Conservation (phyloP, 2,329 filamentous ascomycete genomes). For the Cordyceps pruinosa region DNA sequence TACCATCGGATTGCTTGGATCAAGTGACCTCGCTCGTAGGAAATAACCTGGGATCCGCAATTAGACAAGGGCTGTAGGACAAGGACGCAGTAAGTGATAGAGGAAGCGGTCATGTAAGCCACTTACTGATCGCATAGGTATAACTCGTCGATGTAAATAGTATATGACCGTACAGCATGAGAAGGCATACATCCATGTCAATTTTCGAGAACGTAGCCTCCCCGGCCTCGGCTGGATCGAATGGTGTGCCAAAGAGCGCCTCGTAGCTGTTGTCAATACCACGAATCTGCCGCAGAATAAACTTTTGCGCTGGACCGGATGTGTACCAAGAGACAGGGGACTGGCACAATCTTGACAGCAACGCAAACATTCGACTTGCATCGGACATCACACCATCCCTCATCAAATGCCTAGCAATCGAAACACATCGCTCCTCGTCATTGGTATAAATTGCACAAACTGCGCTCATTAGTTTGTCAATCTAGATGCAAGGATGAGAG, state of each 20-base stretch:
- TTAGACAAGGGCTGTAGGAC: no score
- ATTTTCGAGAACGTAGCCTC: background rate
- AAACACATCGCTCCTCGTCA: slow-evolving; percentile 68
- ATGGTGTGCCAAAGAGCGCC: slow-evolving; percentile 20
- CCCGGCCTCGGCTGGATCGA: slow-evolving; percentile 8
- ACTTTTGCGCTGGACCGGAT: slow-evolving; percentile 79
- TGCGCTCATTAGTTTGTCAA: slow-evolving; percentile 24
- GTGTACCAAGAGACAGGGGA: slow-evolving; percentile 70
- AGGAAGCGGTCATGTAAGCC: no score
- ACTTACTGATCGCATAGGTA: slow-evolving; percentile 66
- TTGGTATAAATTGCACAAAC: slow-evolving; percentile 76
- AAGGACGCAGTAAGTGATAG: no score
- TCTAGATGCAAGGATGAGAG: slow-evolving; percentile 18
- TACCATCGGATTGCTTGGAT: slow-evolving; percentile 69
- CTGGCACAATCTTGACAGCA: slow-evolving; percentile 69
- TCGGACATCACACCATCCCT: slow-evolving; percentile 75
- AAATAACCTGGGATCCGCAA: slow-evolving; percentile 59
- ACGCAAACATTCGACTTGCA: slow-evolving; percentile 74
- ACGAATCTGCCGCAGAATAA: slow-evolving; percentile 85
- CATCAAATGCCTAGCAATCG: slow-evolving; percentile 76
- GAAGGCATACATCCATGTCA: slow-evolving; percentile 67
- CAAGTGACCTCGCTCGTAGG: slow-evolving; percentile 66
- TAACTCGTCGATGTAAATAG: slow-evolving; percentile 79
- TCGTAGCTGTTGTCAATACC: slow-evolving; percentile 61
- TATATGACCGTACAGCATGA: slow-evolving; percentile 87